A percentile compares a stretch with the other conserved stretches of the same genome.
Conservation (phyloP, 75 land plant genomes). For the Sequoiadendron giganteum region DNA sequence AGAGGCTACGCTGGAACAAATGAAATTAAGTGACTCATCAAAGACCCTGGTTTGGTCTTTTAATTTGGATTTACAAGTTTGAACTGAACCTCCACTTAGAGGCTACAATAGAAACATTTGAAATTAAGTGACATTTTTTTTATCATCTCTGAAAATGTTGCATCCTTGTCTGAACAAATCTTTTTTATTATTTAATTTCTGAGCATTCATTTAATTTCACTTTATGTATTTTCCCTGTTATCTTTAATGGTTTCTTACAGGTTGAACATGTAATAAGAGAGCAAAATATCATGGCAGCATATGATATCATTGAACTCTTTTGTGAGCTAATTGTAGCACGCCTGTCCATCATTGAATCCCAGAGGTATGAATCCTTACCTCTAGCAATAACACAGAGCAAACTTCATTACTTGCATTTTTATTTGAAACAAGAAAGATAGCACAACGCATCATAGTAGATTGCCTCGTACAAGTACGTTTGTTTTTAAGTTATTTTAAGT, state of each 20-base stretch:
- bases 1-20: neutral
- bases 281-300: constrained; percentile 89
- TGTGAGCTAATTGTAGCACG: constrained; percentile 77
- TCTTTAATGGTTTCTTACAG: constrained; percentile 25
- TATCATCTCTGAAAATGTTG: neutral
- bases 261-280: constrained; percentile 90
- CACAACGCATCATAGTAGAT: neutral
- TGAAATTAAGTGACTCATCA: neutral
- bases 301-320: constrained; percentile 88
- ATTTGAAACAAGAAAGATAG: neutral
- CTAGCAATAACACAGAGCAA: neutral
- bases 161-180: neutral
- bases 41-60: too few relatives aligned
- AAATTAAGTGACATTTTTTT: neutral
- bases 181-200: neutral
- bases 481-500: neutral
- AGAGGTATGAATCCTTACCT: constrained; percentile 23
- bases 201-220: neutral
- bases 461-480: neutral
- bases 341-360: constrained; percentile 46
- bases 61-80: too few relatives aligned
- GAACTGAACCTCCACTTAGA: too few relatives aligned
- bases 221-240: neutral
- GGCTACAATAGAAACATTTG: too few relatives aligned
- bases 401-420: neutral